phyloP scores from a whole-genome alignment of 768 basidiomycete genomes.

The Cubamyces sp. region DNA sequence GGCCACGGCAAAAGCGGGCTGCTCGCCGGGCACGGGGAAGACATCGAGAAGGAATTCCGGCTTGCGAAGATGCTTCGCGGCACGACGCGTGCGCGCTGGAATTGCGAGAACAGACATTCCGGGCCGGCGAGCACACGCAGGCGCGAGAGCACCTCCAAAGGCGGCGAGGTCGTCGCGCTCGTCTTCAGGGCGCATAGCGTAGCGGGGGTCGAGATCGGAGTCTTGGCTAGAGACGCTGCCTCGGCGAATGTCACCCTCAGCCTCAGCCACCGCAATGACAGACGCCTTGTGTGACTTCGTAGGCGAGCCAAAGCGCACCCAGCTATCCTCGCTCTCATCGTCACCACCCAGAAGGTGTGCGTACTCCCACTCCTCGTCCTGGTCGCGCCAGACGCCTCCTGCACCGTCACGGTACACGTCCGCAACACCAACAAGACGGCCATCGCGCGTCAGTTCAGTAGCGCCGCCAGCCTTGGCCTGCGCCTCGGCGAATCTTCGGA shows the following conservation, averaged over 20 bases:
- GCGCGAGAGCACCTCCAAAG: slow-evolving; percentile 35
- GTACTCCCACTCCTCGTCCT: slow-evolving; percentile 73
- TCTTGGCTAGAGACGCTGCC: slow-evolving; percentile 54
- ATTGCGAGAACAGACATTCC: slow-evolving; percentile 42
- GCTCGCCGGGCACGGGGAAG: slow-evolving; percentile 34
- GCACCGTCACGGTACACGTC: slow-evolving; percentile 63
- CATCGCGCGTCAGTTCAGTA: slow-evolving; percentile 26
- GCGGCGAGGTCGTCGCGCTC: slow-evolving; percentile 40
- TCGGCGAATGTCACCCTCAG: slow-evolving; percentile 40
- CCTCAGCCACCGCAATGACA: slow-evolving; percentile 7
- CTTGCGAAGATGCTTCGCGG: slow-evolving; percentile 43
- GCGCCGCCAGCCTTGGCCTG: slow-evolving; percentile 51
- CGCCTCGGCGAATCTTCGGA: slow-evolving; percentile 55
- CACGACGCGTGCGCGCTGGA: slow-evolving; percentile 39
- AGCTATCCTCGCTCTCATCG: slow-evolving; percentile 34
- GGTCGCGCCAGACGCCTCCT: slow-evolving; percentile 72
- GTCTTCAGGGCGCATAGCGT: slow-evolving; percentile 47
- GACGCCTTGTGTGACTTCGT: slow-evolving; percentile 32
- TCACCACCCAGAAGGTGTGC: slow-evolving; percentile 56
- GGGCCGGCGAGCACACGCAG: slow-evolving; percentile 37
- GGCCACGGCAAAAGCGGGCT: slow-evolving; percentile 17
- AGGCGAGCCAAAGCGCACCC: slow-evolving; percentile 50
- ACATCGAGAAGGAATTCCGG: slow-evolving; percentile 40
- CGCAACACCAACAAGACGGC: slow-evolving; percentile 42
- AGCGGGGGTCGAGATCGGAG: slow-evolving; percentile 57